Percentiles rank a stretch among this genome's conserved stretches.
These are phyloP conservation scores for Scalesia atractyloides DNA, from an alignment of 129 eudicot genomes.

Conservation along the genomic window DNA sequence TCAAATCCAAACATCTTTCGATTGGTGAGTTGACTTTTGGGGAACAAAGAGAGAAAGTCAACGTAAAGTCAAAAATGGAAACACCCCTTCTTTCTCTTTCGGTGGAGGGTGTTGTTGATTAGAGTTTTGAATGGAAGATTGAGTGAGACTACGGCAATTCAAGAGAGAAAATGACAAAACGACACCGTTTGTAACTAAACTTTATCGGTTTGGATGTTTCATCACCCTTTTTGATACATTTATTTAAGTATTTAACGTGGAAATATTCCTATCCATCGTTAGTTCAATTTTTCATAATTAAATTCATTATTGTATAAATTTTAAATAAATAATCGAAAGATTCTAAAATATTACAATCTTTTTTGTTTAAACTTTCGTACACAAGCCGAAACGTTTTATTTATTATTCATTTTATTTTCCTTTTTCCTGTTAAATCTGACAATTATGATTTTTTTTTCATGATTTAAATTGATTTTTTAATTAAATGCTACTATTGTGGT, in stretches of 20 bases:
- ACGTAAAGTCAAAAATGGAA: not conserved
- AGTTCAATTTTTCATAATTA: too few relatives aligned
- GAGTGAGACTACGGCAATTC: conserved; percentile 33
- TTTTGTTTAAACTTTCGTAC: too few relatives aligned
- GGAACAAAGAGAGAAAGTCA: conserved; percentile 26
- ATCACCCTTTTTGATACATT: not conserved
- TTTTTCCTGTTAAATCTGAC: too few relatives aligned
- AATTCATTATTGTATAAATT: too few relatives aligned
- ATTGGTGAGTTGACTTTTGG: conserved; percentile 9
- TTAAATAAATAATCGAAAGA: too few relatives aligned
- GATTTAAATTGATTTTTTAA: too few relatives aligned
- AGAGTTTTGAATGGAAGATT: conserved; percentile 23
- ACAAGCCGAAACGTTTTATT: too few relatives aligned
- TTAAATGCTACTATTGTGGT: not conserved
- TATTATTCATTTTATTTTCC: too few relatives aligned
- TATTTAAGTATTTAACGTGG: too few relatives aligned
- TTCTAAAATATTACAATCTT: too few relatives aligned
- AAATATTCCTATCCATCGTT: too few relatives aligned
- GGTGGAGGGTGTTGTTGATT: not conserved
- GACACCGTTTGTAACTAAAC: not conserved
- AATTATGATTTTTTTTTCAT: too few relatives aligned
- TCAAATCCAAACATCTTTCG: conserved; percentile 54
- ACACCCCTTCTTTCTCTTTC: not conserved
- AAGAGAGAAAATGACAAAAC: not conserved
- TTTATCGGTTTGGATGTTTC: conserved; percentile 27